Conservation (phyloP, 2,329 filamentous ascomycete genomes). For the Aspergillus quadricinctus region DNA sequence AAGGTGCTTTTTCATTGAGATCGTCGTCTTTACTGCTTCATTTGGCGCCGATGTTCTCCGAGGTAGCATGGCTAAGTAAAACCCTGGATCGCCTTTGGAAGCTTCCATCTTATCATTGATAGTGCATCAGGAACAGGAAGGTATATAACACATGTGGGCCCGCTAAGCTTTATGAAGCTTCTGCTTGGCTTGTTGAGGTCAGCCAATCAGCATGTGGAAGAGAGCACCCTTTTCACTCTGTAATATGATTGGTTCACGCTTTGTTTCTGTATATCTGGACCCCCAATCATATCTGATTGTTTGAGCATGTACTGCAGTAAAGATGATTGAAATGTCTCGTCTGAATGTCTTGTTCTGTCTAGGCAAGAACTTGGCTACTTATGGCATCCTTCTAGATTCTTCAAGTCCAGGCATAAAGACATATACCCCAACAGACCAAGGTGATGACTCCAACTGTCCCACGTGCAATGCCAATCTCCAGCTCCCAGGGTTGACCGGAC, state of each 20-base stretch:
- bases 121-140: not conserved
- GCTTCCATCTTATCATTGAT: too few species aligned
- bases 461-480: too few species aligned
- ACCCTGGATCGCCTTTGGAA: too few species aligned
- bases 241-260: not conserved
- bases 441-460: too few species aligned
- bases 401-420: not conserved
- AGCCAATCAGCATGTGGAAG: not conserved
- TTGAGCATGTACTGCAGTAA: not conserved
- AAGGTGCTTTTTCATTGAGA: not conserved
- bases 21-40: not conserved
- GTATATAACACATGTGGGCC: too few species aligned
- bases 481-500: too few species aligned
- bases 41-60: not conserved
- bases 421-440: too few species aligned
- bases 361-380: not conserved
- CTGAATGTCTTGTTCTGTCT: not conserved
- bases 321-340: not conserved
- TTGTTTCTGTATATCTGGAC: not conserved
- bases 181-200: not conserved
- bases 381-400: not conserved
- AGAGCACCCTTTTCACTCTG: not conserved
- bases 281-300: not conserved
- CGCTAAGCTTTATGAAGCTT: not conserved
- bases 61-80: not conserved